Conservation (phyloP, 768 basidiomycete species). For the Phanerochaete carnosa region DNA sequence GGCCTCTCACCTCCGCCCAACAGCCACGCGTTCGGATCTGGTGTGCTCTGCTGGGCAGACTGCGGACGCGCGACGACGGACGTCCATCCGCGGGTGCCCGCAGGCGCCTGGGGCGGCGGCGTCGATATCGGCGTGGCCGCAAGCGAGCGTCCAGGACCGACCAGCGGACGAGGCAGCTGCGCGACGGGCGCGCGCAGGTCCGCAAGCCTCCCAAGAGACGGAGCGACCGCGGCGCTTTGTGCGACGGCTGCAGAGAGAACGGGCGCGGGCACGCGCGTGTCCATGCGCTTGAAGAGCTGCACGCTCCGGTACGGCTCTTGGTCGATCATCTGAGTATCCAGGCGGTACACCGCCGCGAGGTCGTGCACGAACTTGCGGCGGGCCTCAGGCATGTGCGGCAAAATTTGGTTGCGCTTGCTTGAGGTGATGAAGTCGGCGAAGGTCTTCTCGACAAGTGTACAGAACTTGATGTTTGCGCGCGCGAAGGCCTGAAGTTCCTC, state of each 20-base stretch:
- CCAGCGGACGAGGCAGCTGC: constrained; percentile 12
- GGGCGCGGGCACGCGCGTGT: constrained; percentile 75
- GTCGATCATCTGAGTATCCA: constrained; percentile 86
- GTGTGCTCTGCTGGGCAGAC: constrained; percentile 4
- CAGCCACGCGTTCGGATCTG: constrained; percentile 14
- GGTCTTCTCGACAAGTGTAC: constrained; percentile 71
- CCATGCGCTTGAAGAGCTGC: constrained; percentile 76
- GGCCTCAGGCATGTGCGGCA: constrained; percentile 79
- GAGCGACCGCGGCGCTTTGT: constrained; percentile 19
- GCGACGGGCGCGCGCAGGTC: constrained; percentile 42
- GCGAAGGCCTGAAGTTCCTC: constrained; percentile 65
- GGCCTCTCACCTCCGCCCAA: not conserved
- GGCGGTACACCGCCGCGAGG: constrained; percentile 77
- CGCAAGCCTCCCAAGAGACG: constrained; percentile 55
- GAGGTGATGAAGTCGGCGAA: constrained; percentile 77
- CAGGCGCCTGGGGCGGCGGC: constrained; percentile 6
- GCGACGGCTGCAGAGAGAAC: constrained; percentile 52
- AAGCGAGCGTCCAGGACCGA: constrained; percentile 22
- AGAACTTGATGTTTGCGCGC: constrained; percentile 60
- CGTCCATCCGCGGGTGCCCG: constrained; percentile 30
- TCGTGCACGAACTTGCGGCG: constrained; percentile 79
- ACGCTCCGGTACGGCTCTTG: constrained; percentile 88
- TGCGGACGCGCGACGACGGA: constrained; percentile 27
- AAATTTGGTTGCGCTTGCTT: constrained; percentile 63
- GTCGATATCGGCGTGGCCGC: constrained; percentile 9